Base-by-base conservation (phyloP, 257 asterid species). In the Capsicum chinense region DNA sequence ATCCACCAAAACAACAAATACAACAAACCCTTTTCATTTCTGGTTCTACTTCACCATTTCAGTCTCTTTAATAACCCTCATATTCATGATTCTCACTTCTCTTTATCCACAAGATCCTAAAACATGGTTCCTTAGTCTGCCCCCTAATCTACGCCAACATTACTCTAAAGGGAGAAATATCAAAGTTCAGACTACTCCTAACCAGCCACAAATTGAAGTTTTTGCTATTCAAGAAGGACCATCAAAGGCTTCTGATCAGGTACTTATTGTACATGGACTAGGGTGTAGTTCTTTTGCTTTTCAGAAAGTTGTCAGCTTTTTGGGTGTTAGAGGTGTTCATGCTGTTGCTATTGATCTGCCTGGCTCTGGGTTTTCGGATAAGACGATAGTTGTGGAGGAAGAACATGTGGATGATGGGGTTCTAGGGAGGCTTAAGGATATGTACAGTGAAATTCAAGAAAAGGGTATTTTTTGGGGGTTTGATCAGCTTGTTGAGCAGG, bases 401-500 rank as follows among this genome's bases (percentile, higher is more conserved):
- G 98, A 95, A 83, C 44, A 37, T 78, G 88, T 7, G 84, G 92
- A 87, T 82, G 79, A 56, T 80, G 90, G 93, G 81, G 82, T 84
- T 63, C 56, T 93, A 1, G 85, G 86, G 52, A 82, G 89, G 59
- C 26, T 93, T 84, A 85, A 88, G 94, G 93, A 89, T 59, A 91
- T 94, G 81, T 91, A 88, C 76, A 84, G 83, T 56, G 97, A 95
- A 69, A 92, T 95, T 83, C 90, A 88, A 79, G 97, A 92, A 54
- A 95, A 92, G 88, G 99, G 98, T 0, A 54, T 95, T 0, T 95
- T 95, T 82, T 95, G 96, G 97, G 99, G 99, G 56, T 95, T 95
- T 88, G 99, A 95, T 92, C 98, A 95, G 92, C 92, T 95, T 52
- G 90, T 95, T 47, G 97, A 95, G 74, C 94, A 95, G 52, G 99